Evolutionary conservation across 192 early-diverging fungal genomes (phyloP).

Genomic region (Coemansia sp.): DNA sequence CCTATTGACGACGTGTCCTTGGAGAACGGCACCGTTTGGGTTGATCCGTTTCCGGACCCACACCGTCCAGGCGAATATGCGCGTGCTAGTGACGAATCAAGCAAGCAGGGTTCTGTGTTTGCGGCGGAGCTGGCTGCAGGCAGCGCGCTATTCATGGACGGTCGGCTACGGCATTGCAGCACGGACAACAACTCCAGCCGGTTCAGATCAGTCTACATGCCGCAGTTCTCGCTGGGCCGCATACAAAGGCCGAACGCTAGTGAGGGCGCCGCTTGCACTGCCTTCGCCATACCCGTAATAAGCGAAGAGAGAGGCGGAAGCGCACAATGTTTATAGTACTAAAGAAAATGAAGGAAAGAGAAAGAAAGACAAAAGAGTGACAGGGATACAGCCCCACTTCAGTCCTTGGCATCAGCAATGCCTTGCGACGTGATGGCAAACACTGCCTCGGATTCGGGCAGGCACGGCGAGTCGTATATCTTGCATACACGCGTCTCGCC

Average conservation of each 20-base stretch:
- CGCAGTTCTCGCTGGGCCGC: constrained; percentile 40
- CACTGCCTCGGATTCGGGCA: constrained; percentile 88
- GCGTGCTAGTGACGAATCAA: background rate
- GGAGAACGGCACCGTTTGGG: constrained; percentile 37
- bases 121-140: constrained; percentile 30
- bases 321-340: background rate
- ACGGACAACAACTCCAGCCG: constrained; percentile 11
- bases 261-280: constrained; percentile 4
- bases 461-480: constrained; percentile 93
- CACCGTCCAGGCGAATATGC: constrained; percentile 20
- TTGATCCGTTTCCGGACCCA: constrained; percentile 45
- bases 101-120: background rate
- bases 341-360: background rate
- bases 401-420: constrained; percentile 85
- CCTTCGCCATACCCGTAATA: constrained; percentile 26
- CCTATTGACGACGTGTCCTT: constrained; percentile 27
- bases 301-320: background rate
- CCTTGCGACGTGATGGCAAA: constrained; percentile 91
- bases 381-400: background rate
- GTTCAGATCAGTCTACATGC: constrained; percentile 43
- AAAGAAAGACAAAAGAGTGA: constrained; percentile 4
- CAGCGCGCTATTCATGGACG: constrained; percentile 47
- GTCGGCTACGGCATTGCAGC: constrained; percentile 45
- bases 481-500: constrained; percentile 94
- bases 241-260: background rate